These are phyloP conservation scores for Floccularia luteovirens DNA, from an alignment of 768 basidiomycete species.

Conservation along the genomic window DNA sequence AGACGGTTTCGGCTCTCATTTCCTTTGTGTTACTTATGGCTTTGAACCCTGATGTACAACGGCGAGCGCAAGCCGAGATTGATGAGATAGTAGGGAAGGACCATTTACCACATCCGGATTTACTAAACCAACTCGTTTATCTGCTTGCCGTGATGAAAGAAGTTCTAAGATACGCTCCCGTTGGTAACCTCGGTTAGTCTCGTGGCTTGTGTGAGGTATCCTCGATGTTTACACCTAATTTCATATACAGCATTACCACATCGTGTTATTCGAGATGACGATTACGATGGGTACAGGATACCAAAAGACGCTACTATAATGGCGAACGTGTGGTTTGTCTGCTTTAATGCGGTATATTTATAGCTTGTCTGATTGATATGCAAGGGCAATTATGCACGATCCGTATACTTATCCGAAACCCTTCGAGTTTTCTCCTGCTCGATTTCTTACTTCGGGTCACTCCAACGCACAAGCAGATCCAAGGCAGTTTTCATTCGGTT, in stretches of 20 bases:
- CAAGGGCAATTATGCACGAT: conserved; percentile 39
- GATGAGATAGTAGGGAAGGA: conserved; percentile 22
- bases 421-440: conserved; percentile 27
- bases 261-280: conserved; percentile 32
- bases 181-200: conserved; percentile 28
- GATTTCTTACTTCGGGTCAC: conserved; percentile 14
- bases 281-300: conserved; percentile 34
- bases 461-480: conserved; percentile 20
- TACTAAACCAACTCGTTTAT: conserved; percentile 21
- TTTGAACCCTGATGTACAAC: conserved; percentile 33
- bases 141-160: conserved; percentile 30
- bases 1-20: conserved; percentile 41
- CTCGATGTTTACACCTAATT: neutral
- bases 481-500: conserved; percentile 21
- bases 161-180: conserved; percentile 30
- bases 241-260: conserved; percentile 29
- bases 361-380: neutral
- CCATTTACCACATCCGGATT: conserved; percentile 22
- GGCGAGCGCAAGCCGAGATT: conserved; percentile 30
- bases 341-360: neutral
- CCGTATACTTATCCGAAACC: conserved; percentile 31
- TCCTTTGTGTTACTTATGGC: conserved; percentile 45
- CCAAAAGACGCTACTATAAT: conserved; percentile 36
- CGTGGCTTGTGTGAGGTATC: neutral
- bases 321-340: conserved; percentile 36